Base-by-base conservation (phyloP, 2,329 filamentous ascomycete species). In the Diaporthe caulivora region DNA sequence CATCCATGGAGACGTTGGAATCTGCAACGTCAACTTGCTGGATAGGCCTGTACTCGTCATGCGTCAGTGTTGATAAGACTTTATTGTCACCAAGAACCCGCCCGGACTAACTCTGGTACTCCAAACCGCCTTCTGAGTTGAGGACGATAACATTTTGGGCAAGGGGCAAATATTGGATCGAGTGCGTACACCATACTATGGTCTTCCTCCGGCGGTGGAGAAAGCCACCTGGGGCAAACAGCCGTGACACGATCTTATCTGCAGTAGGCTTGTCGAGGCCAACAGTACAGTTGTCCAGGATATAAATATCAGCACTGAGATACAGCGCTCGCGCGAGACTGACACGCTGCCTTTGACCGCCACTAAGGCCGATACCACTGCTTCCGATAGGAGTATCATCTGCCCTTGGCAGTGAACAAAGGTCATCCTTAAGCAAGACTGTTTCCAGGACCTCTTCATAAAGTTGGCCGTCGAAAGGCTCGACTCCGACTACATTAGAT, bases 311-410 rank as follows among this genome's bases (percentile, higher is more conserved):
- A 1, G 72, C 37, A 7, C 57, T 24, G 24, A 74, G 53, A 44
- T 72, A 75, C 37, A 75, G 70, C 17, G 74, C 72, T 51, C 72
- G 62, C 9, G 72, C 74, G 21, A 75, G 70, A 8, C 49, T 54
- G 0, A 83, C 76, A 2, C 83, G 79, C 3, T 83, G 80, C 57
- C 78, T 76, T 62, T 87, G 85, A 0, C 85, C 85, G 1, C 85
- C 85, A 15, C 82, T 84, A 0, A 86, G 74, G 24, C 81, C 82
- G n/a, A 86, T 81, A 0, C 84, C 84, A 24, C 82, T 81, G 58
- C 80, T 83, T 7, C 85, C 85, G 57, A 87, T 77, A 6, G 79
- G 79, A 0, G 84, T 84, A 15, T 78, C 65, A 40, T 85, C 82
- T 0, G 84, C 83, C 1, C 80, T 77, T 0, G 82, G 80, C 0